These are phyloP conservation scores for Helotiales sp. DNA, from an alignment of 2,329 filamentous ascomycete genomes.

Conservation along the genomic window DNA sequence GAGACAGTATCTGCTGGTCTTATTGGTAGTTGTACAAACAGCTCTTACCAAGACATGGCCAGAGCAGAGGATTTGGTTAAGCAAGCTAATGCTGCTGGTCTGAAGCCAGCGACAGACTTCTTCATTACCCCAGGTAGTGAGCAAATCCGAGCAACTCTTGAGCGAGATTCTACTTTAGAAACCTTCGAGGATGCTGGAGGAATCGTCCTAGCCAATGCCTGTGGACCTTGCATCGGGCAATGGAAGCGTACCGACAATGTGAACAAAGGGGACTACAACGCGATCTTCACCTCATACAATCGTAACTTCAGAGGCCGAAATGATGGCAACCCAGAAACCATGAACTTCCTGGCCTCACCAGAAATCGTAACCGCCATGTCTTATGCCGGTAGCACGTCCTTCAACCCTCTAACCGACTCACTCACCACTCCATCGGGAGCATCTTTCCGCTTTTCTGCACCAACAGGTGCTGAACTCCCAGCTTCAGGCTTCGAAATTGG, in stretches of 20 bases:
- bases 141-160: slow-evolving; percentile 92
- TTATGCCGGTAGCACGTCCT: slow-evolving; percentile 88
- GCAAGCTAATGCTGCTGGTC: slow-evolving; percentile 83
- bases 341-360: slow-evolving; percentile 98
- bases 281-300: slow-evolving; percentile 97
- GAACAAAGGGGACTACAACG: slow-evolving; percentile 82
- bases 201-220: slow-evolving; percentile 90
- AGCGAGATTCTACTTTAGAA: slow-evolving; percentile 81
- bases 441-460: slow-evolving; percentile 82
- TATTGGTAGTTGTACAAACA: slow-evolving; percentile 98
- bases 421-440: slow-evolving; percentile 78
- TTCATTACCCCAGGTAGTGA: slow-evolving; percentile 97
- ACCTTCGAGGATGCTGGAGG: slow-evolving; percentile 88
- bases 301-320: slow-evolving; percentile 97
- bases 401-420: slow-evolving; percentile 91
- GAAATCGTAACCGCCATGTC: slow-evolving; percentile 96
- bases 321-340: slow-evolving; percentile 92
- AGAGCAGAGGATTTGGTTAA: slow-evolving; percentile 90
- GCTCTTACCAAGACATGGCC: slow-evolving; percentile 98
- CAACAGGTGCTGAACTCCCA: slow-evolving; percentile 66
- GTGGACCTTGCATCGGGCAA: slow-evolving; percentile 83
- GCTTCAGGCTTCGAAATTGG: slow-evolving; percentile 72
- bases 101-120: slow-evolving; percentile 87
- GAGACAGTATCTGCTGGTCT: slow-evolving; percentile 87
- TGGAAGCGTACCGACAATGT: slow-evolving; percentile 91